A percentile compares a stretch with the other conserved stretches of the same genome.
Evolutionary conservation across 2,329 filamentous ascomycete species (phyloP).

Genomic region (Whalleya microplaca): DNA sequence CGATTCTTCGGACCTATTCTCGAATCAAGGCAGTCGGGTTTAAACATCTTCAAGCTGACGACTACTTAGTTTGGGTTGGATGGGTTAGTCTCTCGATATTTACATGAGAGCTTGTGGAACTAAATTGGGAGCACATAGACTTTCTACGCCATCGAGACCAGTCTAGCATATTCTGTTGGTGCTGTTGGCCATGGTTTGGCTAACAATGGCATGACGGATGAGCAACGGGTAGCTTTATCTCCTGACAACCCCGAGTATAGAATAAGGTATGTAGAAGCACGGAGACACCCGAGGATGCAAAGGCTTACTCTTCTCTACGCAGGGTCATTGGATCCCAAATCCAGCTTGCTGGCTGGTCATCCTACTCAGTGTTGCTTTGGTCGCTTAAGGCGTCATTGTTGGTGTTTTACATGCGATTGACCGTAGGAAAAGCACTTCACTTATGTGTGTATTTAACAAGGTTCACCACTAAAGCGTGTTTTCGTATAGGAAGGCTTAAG

Average conservation of each 20-base stretch:
- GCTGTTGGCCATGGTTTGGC: slow-evolving; percentile 52
- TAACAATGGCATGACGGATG: slow-evolving; percentile 59
- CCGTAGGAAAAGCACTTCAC: slow-evolving; percentile 29
- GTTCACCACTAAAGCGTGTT: slow-evolving; percentile 5
- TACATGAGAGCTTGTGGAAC: not conserved
- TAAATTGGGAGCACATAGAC: slow-evolving; percentile 40
- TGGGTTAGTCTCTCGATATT: slow-evolving; percentile 32
- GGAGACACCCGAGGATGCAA: not conserved
- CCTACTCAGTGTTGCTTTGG: slow-evolving; percentile 57
- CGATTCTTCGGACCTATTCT: slow-evolving; percentile 41
- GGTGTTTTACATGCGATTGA: slow-evolving; percentile 57
- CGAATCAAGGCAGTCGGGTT: slow-evolving; percentile 40
- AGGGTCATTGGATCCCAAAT: slow-evolving; percentile 56
- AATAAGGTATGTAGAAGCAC: slow-evolving; percentile 27
- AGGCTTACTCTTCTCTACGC: not conserved
- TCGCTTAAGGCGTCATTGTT: slow-evolving; percentile 57
- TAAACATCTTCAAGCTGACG: slow-evolving; percentile 39
- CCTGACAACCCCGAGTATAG: slow-evolving; percentile 48
- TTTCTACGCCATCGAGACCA: slow-evolving; percentile 54
- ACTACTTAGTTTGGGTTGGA: slow-evolving; percentile 41
- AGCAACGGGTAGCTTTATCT: slow-evolving; percentile 46
- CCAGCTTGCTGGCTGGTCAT: slow-evolving; percentile 56
- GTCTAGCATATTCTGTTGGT: slow-evolving; percentile 52
- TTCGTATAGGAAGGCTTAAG: slow-evolving; percentile 41
- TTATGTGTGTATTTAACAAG: not conserved